phyloP scores from a whole-genome alignment of 2,329 filamentous ascomycete species.

The Cyphellophora europaea region DNA sequence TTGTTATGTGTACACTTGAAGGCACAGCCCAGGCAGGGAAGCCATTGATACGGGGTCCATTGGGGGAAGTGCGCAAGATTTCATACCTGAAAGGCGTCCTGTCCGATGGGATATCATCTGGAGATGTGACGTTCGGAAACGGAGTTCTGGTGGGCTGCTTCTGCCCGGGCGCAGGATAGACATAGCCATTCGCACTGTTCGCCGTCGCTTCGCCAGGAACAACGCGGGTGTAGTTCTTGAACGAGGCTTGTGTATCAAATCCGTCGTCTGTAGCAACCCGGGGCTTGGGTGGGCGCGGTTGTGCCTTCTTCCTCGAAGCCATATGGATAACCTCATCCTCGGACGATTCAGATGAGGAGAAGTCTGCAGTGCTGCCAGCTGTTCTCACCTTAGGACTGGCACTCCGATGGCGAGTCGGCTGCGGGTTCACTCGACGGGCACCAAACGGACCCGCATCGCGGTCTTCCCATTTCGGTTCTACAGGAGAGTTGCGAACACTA shows the following conservation, averaged over 20 bases:
- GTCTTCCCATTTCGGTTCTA: slow-evolving; percentile 21
- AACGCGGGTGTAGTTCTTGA: slow-evolving; percentile 18
- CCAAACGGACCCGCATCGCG: slow-evolving; percentile 21
- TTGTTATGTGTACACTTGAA: slow-evolving; percentile 13
- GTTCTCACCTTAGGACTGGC: slow-evolving; percentile 31
- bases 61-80: background rate
- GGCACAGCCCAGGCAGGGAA: slow-evolving; percentile 20
- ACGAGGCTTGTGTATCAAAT: slow-evolving; percentile 15
- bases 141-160: slow-evolving; percentile 13
- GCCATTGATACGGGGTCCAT: slow-evolving; percentile 8
- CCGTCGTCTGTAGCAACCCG: slow-evolving; percentile 5
- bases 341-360: slow-evolving; percentile 19
- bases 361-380: slow-evolving; percentile 9
- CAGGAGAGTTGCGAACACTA: slow-evolving; percentile 42
- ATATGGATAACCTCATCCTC: slow-evolving; percentile 16
- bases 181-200: no score
- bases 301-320: slow-evolving; percentile 28
- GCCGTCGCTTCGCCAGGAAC: slow-evolving; percentile 10
- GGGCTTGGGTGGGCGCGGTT: slow-evolving; percentile 8
- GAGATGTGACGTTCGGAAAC: slow-evolving; percentile 9
- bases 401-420: slow-evolving; percentile 29
- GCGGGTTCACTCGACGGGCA: slow-evolving; percentile 15
- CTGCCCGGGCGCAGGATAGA: slow-evolving; percentile 16
- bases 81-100: background rate
- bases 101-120: slow-evolving; percentile 3